These are phyloP conservation scores for Tripterygium wilfordii DNA, from an alignment of 177 flowering plant genomes.

Conservation along the genomic window DNA sequence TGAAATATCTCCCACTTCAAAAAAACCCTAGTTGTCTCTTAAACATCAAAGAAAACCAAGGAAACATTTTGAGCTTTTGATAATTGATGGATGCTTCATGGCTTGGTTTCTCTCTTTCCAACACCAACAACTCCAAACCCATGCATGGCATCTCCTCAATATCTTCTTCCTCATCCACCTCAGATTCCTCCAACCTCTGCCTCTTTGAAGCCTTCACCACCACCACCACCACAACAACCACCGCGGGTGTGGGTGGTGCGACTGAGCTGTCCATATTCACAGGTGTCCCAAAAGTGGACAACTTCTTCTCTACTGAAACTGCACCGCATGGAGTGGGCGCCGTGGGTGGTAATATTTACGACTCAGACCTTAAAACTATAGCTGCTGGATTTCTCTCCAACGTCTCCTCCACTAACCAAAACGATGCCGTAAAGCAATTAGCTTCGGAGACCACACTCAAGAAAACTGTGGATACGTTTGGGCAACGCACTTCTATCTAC, in stretches of 20 bases:
- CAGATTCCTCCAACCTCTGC: no score
- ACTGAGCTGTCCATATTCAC: conserved; percentile 18
- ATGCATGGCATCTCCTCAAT: neutral
- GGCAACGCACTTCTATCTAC: conserved; percentile 83
- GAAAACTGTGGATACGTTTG: conserved; percentile 62
- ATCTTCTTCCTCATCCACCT: conserved; percentile 14
- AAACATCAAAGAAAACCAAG: no score
- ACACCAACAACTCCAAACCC: conserved; percentile 10
- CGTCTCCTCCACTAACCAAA: conserved; percentile 12
- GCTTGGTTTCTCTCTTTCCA: conserved; percentile 59
- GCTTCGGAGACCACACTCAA: conserved; percentile 24
- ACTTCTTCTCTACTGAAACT: no score
- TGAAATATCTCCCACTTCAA: no score
- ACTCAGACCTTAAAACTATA: conserved; percentile 51
- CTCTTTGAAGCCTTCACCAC: conserved; percentile 32
- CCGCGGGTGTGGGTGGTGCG: no score
- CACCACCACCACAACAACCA: conserved; percentile 3
- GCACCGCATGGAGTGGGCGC: no score
- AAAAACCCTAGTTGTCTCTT: no score
- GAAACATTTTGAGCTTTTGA: no score
- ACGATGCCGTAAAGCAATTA: no score
- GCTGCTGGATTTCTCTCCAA: no score
- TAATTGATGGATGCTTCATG: conserved; percentile 37
- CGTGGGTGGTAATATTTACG: no score
- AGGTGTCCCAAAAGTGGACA: conserved; percentile 40